Conservation (phyloP, 176 grass and related monocot species). For the Aegilops bicornis region DNA sequence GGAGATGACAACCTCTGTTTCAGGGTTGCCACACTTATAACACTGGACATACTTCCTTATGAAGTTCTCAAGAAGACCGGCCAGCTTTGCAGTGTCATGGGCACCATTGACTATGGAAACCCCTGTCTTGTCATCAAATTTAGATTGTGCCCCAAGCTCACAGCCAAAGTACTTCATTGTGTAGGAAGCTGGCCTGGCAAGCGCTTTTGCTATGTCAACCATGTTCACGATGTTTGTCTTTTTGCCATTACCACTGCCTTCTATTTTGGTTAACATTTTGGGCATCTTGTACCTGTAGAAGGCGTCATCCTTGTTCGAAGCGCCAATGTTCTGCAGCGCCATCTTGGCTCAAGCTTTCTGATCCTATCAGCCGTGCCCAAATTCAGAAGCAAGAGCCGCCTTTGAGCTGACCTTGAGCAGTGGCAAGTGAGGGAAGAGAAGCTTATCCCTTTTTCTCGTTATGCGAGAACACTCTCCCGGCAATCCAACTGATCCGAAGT, state of each 20-base stretch:
- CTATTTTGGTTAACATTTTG: slow-evolving; percentile 77
- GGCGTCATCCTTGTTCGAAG: slow-evolving; percentile 81
- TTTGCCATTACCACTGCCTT: slow-evolving; percentile 74
- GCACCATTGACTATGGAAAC: slow-evolving; percentile 67
- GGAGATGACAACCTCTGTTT: slow-evolving; percentile 76
- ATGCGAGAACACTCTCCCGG: slow-evolving; percentile 57
- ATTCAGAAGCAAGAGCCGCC: background rate
- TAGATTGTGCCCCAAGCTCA: slow-evolving; percentile 68
- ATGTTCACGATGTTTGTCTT: slow-evolving; percentile 89
- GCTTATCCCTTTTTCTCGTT: slow-evolving; percentile 42
- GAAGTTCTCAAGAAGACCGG: slow-evolving; percentile 82
- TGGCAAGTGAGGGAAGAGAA: background rate
- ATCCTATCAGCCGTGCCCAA: slow-evolving; percentile 26
- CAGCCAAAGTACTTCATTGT: slow-evolving; percentile 80
- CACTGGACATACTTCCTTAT: slow-evolving; percentile 95
- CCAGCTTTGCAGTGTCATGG: slow-evolving; percentile 82
- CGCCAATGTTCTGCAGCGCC: slow-evolving; percentile 88
- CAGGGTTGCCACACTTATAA: slow-evolving; percentile 77
- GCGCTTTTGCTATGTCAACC: slow-evolving; percentile 75
- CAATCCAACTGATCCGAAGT: slow-evolving; percentile 53
- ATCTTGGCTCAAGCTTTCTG: slow-evolving; percentile 40
- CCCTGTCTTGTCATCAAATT: slow-evolving; percentile 67
- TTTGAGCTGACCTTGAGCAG: background rate
- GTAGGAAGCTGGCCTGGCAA: slow-evolving; percentile 69
- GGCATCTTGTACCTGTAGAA: slow-evolving; percentile 99